Evolutionary conservation across 2,329 filamentous ascomycete species (phyloP), one percentile per base, ranked within the genome.

Genomic region (Penicillium sp.): DNA sequence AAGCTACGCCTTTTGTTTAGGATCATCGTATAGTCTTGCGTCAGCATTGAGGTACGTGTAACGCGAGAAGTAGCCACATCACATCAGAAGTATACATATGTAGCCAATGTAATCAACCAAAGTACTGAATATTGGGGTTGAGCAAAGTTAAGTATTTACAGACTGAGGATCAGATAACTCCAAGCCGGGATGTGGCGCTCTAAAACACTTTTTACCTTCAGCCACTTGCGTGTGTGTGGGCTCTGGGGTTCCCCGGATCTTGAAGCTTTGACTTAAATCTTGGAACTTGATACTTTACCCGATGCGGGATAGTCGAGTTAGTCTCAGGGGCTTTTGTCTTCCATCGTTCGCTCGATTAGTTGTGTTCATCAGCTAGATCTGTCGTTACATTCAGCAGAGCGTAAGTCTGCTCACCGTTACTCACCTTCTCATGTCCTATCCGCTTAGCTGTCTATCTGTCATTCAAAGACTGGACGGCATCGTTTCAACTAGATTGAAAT

Each of bases 141-240:
- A 22, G 29, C 26, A 45, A 9, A 18, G 13, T 45, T 18, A 10
- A 11, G 4, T 31, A 16, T 10, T 20, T 7, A n/a, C 26, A 14
- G 10, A 20, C 3, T 29, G 34, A 31, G 22, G 4, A 26, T 52
- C n/a, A 8, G 7, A 35, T 52, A 43, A 43, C 14, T 42, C 34
- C 42, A 50, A 55, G 34, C 58, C 40, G n/a, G 31, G 35, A 48
- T 20, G 39, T 62, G 61, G 61, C 49, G 60, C 56, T 40, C 46
- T 44, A 24, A 31, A 58, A 61, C 57, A 55, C 44, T 59, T 61
- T 34, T 54, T 31, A n/a, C 51, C 47, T 51, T 61, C 54, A 61
- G 61, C 61, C 61, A 63, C 61, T 52, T 54, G 55, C 57, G 52
- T 46, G 51, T n/a, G n/a, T n/a, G n/a, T n/a, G 54, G 53, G 50